Base-by-base conservation (phyloP, 768 basidiomycete species). In the Dioszegia aurantiaca region DNA sequence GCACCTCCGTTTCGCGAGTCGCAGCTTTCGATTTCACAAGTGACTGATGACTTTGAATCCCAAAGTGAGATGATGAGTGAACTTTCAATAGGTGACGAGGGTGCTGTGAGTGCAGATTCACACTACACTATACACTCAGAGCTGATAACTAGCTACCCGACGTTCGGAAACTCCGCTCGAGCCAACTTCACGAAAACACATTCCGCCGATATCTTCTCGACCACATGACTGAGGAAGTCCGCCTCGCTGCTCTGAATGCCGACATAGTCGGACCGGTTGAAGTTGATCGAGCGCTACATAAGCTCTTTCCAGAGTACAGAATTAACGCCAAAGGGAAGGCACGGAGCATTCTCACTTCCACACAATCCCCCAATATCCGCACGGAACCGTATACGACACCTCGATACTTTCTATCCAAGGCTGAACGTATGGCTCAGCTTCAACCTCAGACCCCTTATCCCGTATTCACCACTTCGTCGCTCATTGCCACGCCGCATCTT, bases 181-280 rank as follows among this genome's bases (percentile, higher is more conserved):
- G 57, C 4, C 67, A 70, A 37, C 47, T 73, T 3, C 67, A 64
- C n/a, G 69, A 70, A 12, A 42, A 47, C 3, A 73, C 72, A 21
- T 73, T 68, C 63, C 62, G 65, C 4, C 67, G 63, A 48, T 73
- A 73, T 52, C 56, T 73, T 39, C 51, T 67, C 6, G 72, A 73
- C 47, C 55, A 73, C 39, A 67, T 70, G 62, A 67, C 52, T 2
- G 62, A 67, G 40, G 58, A 57, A 26, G 61, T 60, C 12, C 45
- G 60, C 9, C 23, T 27, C 9, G 51, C 60, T 17, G 21, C 67
- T 14, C 24, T 26, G 11, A 11, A 24, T 8, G 47, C 46, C 17
- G 21, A 41, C 17, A 14, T 24, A 19, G 36, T 21, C 19, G 58
- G 41, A 36, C 30, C 19, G 0, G 14, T 27, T 3, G 27, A 1